Conservation (phyloP, 73 alveolate genomes). For the Paramecium octaurelia region DNA sequence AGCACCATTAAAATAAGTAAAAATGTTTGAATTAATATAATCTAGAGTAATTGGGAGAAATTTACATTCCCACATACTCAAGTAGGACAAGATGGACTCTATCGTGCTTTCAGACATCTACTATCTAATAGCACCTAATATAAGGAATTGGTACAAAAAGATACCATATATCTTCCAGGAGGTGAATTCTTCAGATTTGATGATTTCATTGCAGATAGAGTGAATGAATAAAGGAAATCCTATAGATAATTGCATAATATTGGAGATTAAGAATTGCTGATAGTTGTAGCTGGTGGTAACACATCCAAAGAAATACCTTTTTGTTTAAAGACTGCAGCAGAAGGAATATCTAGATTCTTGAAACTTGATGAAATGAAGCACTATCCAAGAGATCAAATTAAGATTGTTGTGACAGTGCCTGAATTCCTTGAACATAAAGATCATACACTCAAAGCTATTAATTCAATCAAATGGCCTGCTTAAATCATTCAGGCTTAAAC, state of each 20-base stretch:
- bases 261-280: neutral
- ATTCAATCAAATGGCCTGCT: neutral
- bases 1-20: slow-evolving; percentile 22
- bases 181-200: neutral
- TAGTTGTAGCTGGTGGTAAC: slow-evolving; percentile 25
- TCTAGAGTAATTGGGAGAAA: slow-evolving; percentile 14
- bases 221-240: neutral
- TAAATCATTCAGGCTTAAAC: neutral
- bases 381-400: neutral
- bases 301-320: neutral
- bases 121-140: neutral
- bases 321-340: neutral
- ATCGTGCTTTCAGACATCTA: slow-evolving; percentile 22
- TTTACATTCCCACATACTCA: slow-evolving; percentile 50
- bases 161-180: neutral
- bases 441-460: neutral
- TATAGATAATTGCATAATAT: neutral
- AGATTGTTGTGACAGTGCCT: neutral
- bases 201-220: neutral
- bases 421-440: neutral
- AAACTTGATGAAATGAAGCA: neutral
- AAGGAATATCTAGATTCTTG: neutral
- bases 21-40: neutral
- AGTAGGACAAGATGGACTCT: slow-evolving; percentile 32
- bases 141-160: neutral